Evolutionary conservation across 805 yeast species (phyloP).

Genomic region (Myxozyma nipponensis): DNA sequence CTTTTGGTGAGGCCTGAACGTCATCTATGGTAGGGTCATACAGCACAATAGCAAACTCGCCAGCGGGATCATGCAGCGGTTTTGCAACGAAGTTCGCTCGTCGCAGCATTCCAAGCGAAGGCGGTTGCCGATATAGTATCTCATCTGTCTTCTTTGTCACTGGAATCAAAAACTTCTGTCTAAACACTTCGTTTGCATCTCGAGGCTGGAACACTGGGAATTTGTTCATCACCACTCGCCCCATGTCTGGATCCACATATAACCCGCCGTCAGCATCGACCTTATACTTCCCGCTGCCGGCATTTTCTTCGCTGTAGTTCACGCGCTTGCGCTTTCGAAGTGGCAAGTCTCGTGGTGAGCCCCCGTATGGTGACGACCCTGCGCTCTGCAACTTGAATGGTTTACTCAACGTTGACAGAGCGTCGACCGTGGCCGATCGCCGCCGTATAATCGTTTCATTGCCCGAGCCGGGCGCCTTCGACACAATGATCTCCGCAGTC

Average conservation of each 20-base stretch:
- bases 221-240: conserved; percentile 9
- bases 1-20: conserved; percentile 23
- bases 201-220: conserved; percentile 21
- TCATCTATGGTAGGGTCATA: conserved; percentile 92
- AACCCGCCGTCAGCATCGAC: conserved; percentile 5
- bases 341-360: conserved; percentile 6
- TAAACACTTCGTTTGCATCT: conserved; percentile 16
- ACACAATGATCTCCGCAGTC: neutral
- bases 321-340: conserved; percentile 29
- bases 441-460: conserved; percentile 4
- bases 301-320: conserved; percentile 20
- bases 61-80: conserved; percentile 92
- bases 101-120: conserved; percentile 79
- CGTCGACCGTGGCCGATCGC: conserved; percentile 17
- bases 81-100: conserved; percentile 67
- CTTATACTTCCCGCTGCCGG: conserved; percentile 2
- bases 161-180: conserved; percentile 25
- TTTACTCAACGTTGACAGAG: conserved; percentile 15
- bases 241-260: conserved; percentile 10
- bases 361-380: neutral
- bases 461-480: neutral
- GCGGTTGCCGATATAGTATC: conserved; percentile 38
- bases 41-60: conserved; percentile 87
- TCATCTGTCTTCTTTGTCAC: conserved; percentile 15
- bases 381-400: conserved; percentile 25